Evolutionary conservation across 176 grass and related monocot genomes (phyloP).

Genomic region (Tillandsia fasciculata): DNA sequence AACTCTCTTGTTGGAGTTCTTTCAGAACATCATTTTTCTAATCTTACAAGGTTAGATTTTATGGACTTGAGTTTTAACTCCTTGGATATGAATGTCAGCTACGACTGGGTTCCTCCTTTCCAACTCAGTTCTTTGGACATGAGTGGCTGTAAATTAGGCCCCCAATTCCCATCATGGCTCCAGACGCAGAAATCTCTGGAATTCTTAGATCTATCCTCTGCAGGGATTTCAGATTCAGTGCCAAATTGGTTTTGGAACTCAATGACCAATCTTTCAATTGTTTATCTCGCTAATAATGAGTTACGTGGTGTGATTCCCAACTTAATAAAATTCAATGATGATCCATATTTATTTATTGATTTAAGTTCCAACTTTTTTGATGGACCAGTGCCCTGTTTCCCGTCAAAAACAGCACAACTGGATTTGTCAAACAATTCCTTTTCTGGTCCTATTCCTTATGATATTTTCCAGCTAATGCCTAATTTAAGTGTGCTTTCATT

Average conservation of each 20-base stretch:
- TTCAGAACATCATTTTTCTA: constrained; percentile 12
- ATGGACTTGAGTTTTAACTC: constrained; percentile 15
- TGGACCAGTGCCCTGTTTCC: constrained; percentile 12
- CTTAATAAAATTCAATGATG: too few species aligned
- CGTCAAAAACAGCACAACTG: neutral
- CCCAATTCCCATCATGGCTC: too few species aligned
- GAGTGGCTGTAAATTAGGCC: too few species aligned
- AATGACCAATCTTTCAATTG: too few species aligned
- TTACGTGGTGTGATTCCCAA: too few species aligned
- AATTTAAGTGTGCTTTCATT: neutral
- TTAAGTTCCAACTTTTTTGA: constrained; percentile 33
- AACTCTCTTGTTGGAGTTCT: constrained; percentile 8
- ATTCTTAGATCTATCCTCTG: too few species aligned
- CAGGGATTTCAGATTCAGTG: too few species aligned
- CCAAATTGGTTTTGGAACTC: too few species aligned
- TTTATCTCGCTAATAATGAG: too few species aligned
- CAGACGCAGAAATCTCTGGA: too few species aligned
- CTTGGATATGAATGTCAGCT: constrained; percentile 44
- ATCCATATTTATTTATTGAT: neutral
- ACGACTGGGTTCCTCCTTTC: too few species aligned
- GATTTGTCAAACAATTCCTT: constrained; percentile 27
- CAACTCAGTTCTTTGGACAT: too few species aligned
- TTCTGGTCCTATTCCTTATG: neutral
- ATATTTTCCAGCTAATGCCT: neutral
- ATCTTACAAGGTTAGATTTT: constrained; percentile 9